Evolutionary conservation across 1,284 basidiomycete species (phyloP).

Genomic region (Leccinum pseudoinsigne): DNA sequence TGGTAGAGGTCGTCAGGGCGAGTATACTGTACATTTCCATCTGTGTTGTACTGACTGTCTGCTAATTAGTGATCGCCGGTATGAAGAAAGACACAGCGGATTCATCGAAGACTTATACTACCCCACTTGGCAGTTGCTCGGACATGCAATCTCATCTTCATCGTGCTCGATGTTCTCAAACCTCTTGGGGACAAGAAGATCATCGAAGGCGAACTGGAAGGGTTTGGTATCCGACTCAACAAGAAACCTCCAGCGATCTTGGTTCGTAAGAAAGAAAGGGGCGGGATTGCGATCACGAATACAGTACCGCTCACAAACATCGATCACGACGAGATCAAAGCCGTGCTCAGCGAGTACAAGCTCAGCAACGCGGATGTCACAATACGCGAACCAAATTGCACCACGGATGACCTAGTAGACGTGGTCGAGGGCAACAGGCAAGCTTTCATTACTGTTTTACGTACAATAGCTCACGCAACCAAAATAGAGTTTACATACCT

Average conservation of each 20-base stretch:
- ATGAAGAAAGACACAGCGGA: conserved; percentile 31
- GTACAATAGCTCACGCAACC: conserved; percentile 9
- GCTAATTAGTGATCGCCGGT: conserved; percentile 72
- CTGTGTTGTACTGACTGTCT: conserved; percentile 6
- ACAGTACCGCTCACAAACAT: conserved; percentile 98
- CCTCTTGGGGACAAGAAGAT: conserved; percentile 93
- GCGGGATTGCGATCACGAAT: conserved; percentile 91
- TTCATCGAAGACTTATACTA: conserved; percentile 15
- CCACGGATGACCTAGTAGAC: conserved; percentile 97
- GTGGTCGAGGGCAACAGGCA: conserved; percentile 92
- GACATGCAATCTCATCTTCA: conserved; percentile 98
- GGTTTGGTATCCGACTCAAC: conserved; percentile 96
- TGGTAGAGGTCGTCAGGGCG: conserved; percentile 95
- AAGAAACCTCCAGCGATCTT: conserved; percentile 91
- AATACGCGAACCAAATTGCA: conserved; percentile 92
- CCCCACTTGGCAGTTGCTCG: conserved; percentile 71
- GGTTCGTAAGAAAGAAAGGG: conserved; percentile 93
- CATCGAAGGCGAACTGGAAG: conserved; percentile 92
- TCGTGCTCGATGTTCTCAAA: conserved; percentile 97
- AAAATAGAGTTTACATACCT: conserved; percentile 86
- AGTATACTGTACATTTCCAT: conserved; percentile 20
- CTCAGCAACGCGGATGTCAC: conserved; percentile 91
- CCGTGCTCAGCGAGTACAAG: conserved; percentile 93
- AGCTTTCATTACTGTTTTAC: conserved; percentile 16
- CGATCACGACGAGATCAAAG: conserved; percentile 95